Evolutionary conservation across 2,329 filamentous ascomycete species (phyloP).

Genomic region (Pseudogymnoascus sp.): DNA sequence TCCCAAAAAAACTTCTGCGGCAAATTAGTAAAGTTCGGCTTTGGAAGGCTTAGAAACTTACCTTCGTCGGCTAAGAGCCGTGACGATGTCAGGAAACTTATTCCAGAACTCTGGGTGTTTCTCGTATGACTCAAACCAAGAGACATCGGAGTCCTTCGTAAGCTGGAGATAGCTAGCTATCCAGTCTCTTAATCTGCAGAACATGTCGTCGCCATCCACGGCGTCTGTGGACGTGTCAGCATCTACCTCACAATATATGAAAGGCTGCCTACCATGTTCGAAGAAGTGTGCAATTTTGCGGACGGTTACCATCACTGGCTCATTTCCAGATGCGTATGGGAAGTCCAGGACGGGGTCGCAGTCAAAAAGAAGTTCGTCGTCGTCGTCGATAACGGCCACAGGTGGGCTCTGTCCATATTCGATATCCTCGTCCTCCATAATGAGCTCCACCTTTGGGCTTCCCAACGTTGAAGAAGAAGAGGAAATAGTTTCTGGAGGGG

Average conservation of each 20-base stretch:
- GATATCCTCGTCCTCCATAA: constrained; percentile 22
- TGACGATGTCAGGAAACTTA: constrained; percentile 44
- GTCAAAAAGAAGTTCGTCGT: constrained; percentile 17
- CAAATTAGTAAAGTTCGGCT: constrained; percentile 15
- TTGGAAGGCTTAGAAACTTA: constrained; percentile 25
- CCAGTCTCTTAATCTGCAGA: constrained; percentile 43
- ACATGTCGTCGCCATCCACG: constrained; percentile 37
- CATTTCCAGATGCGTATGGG: constrained; percentile 32
- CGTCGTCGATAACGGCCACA: constrained; percentile 26
- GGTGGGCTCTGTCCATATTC: constrained; percentile 23
- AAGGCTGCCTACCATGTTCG: constrained; percentile 33
- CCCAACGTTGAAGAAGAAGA: constrained; percentile 25
- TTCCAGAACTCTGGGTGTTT: constrained; percentile 46
- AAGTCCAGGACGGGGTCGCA: constrained; percentile 41
- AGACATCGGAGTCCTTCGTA: constrained; percentile 29
- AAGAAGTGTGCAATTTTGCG: constrained; percentile 26
- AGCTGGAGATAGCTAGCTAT: constrained; percentile 42
- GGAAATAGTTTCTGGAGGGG: constrained; percentile 25
- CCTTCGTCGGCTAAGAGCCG: constrained; percentile 35
- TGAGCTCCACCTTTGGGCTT: constrained; percentile 27
- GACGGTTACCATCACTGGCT: constrained; percentile 19
- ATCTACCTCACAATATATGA: constrained; percentile 18
- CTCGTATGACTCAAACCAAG: constrained; percentile 37
- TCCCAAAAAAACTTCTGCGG: constrained; percentile 26
- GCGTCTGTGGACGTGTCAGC: constrained; percentile 33